A percentile compares a stretch with the other conserved stretches of the same genome.
Evolutionary conservation across 108 stramenopile species (phyloP).

Genomic region (Nitzschia sp.): DNA sequence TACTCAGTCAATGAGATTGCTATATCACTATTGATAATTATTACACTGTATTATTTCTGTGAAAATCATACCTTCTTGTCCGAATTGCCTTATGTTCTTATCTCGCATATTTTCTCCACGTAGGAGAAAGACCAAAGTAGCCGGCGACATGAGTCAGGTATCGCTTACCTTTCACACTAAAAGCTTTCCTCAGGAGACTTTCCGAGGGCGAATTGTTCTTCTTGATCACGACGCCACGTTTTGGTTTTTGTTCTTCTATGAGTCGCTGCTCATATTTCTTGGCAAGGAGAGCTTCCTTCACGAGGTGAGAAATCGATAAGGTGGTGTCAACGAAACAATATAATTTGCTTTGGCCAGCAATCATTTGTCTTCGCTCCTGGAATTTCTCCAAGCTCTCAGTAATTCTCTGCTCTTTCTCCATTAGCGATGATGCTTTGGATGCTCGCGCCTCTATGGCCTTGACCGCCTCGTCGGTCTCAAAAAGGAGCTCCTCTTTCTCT

Average conservation of each 20-base stretch:
- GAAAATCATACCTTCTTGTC: too few relatives aligned
- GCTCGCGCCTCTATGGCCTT: conserved; percentile 6
- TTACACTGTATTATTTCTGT: too few relatives aligned
- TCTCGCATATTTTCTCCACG: background rate
- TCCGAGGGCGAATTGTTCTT: background rate
- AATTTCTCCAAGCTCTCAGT: conserved; percentile 13
- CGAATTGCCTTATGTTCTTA: too few relatives aligned
- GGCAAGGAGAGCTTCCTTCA: conserved; percentile 21
- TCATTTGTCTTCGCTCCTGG: background rate
- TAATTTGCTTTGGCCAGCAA: background rate
- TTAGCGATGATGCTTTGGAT: background rate
- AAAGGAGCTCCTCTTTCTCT: background rate
- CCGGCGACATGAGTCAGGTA: background rate
- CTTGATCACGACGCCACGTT: background rate
- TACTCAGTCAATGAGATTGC: too few relatives aligned
- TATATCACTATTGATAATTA: too few relatives aligned
- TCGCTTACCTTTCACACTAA: background rate
- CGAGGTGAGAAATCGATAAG: conserved; percentile 4
- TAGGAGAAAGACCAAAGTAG: background rate
- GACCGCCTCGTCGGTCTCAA: background rate
- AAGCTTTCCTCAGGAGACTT: background rate
- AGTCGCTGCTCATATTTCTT: conserved; percentile 8
- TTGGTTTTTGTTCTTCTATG: conserved; percentile 8
- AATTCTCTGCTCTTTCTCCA: conserved; percentile 11
- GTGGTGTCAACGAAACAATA: conserved; percentile 7